These are phyloP conservation scores for Neurospora sp. DNA, from an alignment of 2,329 filamentous ascomycete species.

Conservation along the genomic window DNA sequence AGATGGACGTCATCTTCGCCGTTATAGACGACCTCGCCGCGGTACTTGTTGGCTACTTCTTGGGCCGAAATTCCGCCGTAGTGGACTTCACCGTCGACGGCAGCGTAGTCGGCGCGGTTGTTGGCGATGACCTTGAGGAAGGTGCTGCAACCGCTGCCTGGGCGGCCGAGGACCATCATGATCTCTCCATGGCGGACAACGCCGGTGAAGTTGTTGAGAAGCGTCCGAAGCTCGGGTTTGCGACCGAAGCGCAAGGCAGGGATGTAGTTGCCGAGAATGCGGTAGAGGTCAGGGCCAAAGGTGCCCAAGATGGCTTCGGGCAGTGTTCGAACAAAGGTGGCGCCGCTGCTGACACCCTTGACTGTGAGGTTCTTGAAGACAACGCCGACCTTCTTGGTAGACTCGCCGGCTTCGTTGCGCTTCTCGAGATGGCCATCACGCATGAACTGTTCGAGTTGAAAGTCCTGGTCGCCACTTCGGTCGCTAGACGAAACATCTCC, in stretches of 20 bases:
- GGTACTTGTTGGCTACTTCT: conserved; percentile 38
- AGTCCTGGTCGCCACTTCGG: conserved; percentile 41
- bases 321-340: conserved; percentile 47
- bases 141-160: conserved; percentile 43
- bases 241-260: conserved; percentile 18
- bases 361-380: conserved; percentile 69
- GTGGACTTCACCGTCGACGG: conserved; percentile 48
- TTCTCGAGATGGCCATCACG: conserved; percentile 68
- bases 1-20: conserved; percentile 62
- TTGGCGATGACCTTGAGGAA: conserved; percentile 25
- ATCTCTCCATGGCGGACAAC: conserved; percentile 45
- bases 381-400: conserved; percentile 69
- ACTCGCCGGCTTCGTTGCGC: conserved; percentile 49
- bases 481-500: conserved; percentile 19
- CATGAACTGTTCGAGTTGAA: conserved; percentile 61
- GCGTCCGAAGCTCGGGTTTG: conserved; percentile 14
- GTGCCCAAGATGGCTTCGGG: conserved; percentile 67
- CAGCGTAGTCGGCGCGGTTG: conserved; percentile 53
- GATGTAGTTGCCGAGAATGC: conserved; percentile 37
- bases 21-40: conserved; percentile 41
- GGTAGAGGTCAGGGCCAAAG: conserved; percentile 71
- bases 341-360: conserved; percentile 56
- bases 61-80: conserved; percentile 43
- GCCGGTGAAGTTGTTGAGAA: conserved; percentile 45
- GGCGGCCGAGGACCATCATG: conserved; percentile 46